These are phyloP conservation scores for Medicago ruthenica DNA, from an alignment of 306 rosid genomes.

Conservation along the genomic window DNA sequence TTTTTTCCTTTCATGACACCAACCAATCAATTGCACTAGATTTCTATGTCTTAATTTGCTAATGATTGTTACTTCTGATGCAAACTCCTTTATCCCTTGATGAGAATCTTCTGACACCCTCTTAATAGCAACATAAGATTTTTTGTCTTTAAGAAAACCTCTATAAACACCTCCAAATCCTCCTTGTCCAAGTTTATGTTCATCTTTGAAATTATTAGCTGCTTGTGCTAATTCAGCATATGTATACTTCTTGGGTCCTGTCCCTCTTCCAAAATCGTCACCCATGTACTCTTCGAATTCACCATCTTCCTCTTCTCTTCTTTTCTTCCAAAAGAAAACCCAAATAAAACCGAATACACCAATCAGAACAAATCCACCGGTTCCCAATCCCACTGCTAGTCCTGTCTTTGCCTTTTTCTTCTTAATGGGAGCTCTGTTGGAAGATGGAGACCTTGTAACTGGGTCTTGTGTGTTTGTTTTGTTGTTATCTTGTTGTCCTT, in stretches of 20 bases:
- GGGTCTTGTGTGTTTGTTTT: neutral
- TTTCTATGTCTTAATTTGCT: slow-evolving; percentile 51
- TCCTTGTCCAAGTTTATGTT: slow-evolving; percentile 52
- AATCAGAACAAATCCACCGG: slow-evolving; percentile 34
- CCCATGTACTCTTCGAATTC: slow-evolving; percentile 31
- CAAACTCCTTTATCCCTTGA: slow-evolving; percentile 52
- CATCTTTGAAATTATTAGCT: slow-evolving; percentile 47
- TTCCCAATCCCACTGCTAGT: slow-evolving; percentile 23
- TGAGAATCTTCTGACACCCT: slow-evolving; percentile 42
- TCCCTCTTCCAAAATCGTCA: slow-evolving; percentile 37
- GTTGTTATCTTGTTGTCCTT: neutral
- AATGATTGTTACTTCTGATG: slow-evolving; percentile 50
- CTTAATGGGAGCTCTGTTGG: neutral
- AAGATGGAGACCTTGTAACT: slow-evolving; percentile 24
- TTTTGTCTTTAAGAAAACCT: slow-evolving; percentile 42
- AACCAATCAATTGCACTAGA: slow-evolving; percentile 53
- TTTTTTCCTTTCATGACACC: slow-evolving; percentile 51
- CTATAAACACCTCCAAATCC: slow-evolving; percentile 59
- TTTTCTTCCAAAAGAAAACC: neutral
- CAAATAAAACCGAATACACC: neutral
- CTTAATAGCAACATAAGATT: slow-evolving; percentile 53
- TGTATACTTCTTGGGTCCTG: slow-evolving; percentile 46
- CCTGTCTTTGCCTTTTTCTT: slow-evolving; percentile 19
- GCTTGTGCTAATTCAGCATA: slow-evolving; percentile 26
- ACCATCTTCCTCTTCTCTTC: slow-evolving; percentile 18